Conservation (phyloP, 2,329 filamentous ascomycete species). For the Coccinonectria pachysandricola region DNA sequence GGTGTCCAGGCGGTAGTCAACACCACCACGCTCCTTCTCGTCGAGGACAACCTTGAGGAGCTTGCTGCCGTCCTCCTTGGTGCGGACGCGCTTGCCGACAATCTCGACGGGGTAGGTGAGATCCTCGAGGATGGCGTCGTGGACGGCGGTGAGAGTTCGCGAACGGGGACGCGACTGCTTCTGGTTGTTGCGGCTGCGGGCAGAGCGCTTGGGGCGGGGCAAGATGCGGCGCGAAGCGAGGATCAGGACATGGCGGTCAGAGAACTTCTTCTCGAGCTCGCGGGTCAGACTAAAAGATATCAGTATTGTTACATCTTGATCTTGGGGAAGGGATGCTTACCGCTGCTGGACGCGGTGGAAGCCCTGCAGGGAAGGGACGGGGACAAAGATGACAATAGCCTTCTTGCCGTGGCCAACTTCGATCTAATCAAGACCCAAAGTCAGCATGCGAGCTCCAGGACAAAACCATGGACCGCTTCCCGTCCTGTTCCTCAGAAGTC, state of each 20-base stretch:
- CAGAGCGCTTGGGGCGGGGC: constrained; percentile 95
- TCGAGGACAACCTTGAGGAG: constrained; percentile 97
- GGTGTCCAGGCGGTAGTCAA: constrained; percentile 99
- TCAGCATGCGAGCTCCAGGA: constrained; percentile 71
- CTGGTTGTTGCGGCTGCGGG: constrained; percentile 89
- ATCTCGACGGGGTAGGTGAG: constrained; percentile 99
- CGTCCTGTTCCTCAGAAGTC: constrained; percentile 55
- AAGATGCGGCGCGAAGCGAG: constrained; percentile 98
- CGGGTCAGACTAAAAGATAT: constrained; percentile 75
- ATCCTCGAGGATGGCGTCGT: constrained; percentile 96
- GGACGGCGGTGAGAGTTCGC: constrained; percentile 94
- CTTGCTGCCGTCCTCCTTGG: constrained; percentile 98
- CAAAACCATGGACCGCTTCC: constrained; percentile 63
- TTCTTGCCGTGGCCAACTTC: constrained; percentile 99
- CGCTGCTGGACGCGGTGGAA: constrained; percentile 99
- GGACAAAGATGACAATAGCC: constrained; percentile 99
- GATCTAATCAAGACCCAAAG: constrained; percentile 69
- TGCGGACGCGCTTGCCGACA: constrained; percentile 96
- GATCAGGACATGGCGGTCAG: constrained; percentile 98
- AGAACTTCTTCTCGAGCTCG: constrained; percentile 99
- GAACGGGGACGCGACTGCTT: constrained; percentile 98
- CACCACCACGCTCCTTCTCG: constrained; percentile 99
- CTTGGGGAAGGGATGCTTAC: constrained; percentile 46
- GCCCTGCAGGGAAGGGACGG: constrained; percentile 92
- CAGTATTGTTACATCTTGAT: no score